A percentile compares a stretch with the other conserved stretches of the same genome.
Conservation (phyloP, 2,329 filamentous ascomycete species). For the Penicillium brasilianum region DNA sequence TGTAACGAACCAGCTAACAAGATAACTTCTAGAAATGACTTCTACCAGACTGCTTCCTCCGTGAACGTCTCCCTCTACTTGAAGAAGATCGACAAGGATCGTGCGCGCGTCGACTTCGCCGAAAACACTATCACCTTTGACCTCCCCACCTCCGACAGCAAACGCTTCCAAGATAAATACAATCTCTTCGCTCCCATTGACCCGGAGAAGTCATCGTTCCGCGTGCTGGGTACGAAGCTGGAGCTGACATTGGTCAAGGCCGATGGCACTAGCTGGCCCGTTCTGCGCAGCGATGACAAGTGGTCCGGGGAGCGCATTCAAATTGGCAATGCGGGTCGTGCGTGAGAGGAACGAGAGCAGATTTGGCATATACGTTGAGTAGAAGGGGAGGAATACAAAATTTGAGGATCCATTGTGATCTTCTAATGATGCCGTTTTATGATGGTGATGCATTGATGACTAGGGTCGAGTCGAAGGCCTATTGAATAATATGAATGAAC, state of each 20-base stretch:
- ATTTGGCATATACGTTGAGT: background rate
- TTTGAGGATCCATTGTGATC: slow-evolving; percentile 2
- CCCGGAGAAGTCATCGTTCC: slow-evolving; percentile 73
- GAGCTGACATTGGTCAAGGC: slow-evolving; percentile 77
- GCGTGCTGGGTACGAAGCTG: slow-evolving; percentile 86
- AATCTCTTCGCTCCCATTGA: slow-evolving; percentile 80
- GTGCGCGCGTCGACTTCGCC: slow-evolving; percentile 73
- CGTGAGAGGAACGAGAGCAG: slow-evolving; percentile 34
- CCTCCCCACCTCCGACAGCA: slow-evolving; percentile 82
- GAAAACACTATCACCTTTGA: slow-evolving; percentile 72
- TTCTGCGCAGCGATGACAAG: slow-evolving; percentile 77
- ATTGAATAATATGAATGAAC: background rate
- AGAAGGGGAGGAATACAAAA: background rate
- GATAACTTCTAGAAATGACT: slow-evolving; percentile 70
- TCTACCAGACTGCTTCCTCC: slow-evolving; percentile 85
- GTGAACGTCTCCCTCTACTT: slow-evolving; percentile 93
- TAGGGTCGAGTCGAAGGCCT: slow-evolving; percentile 1
- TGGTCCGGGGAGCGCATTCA: slow-evolving; percentile 83
- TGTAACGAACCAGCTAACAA: slow-evolving; percentile 8
- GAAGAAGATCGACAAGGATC: slow-evolving; percentile 92
- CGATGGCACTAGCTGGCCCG: slow-evolving; percentile 81
- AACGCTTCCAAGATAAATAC: slow-evolving; percentile 76
- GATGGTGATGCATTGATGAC: slow-evolving; percentile 19
- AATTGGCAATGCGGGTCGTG: slow-evolving; percentile 76
- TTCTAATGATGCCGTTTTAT: slow-evolving; percentile 12